Base-by-base conservation (phyloP, 768 basidiomycete species). In the Collybia sp. region DNA sequence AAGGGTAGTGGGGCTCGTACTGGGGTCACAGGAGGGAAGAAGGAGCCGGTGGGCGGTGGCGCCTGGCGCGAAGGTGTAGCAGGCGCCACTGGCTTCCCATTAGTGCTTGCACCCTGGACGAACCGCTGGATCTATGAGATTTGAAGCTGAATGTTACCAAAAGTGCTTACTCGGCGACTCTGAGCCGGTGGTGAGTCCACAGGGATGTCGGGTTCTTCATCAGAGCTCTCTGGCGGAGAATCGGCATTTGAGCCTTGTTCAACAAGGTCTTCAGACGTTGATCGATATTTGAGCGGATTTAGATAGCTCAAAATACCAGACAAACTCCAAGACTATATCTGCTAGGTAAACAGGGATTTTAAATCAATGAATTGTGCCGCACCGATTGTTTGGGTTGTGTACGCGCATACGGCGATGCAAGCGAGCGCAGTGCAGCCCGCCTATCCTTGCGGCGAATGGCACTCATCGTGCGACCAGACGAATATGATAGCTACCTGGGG, bases 391-490 rank as follows among this genome's bases (percentile, higher is more conserved):
- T 60, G 47, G 58, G 37, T 30, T 52, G 32, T 4, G 66, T 53
- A 19, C 83, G 73, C 43, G 71, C 60, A 59, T 88, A 88, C 0
- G 85, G 85, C 2, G 71, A 73, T n/a, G 77, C 67, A 31, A 62
- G 48, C n/a, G 49, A 47, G 53, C 64, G 55, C 66, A 69, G 36
- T 57, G 52, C 53, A 50, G 43, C 53, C 50, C 63, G 68, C 56
- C 62, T 73, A 48, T 68, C 73, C 54, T 56, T 68, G 30, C 62
- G 65, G 60, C 83, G 74, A 54, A 77, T 64, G 33, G 73, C 80
- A 55, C 82, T 82, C 83, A 85, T 85, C 35, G 13, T 37, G 55
- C 55, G 51, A 57, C 33, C n/a, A 39, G 36, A 39, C 13, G 30
- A 40, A 44, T 45, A 30, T 33, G 49, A 50, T 20, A 40, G 46